These are phyloP conservation scores for Claviceps citrina DNA, from an alignment of 2,329 filamentous ascomycete species.

Conservation along the genomic window DNA sequence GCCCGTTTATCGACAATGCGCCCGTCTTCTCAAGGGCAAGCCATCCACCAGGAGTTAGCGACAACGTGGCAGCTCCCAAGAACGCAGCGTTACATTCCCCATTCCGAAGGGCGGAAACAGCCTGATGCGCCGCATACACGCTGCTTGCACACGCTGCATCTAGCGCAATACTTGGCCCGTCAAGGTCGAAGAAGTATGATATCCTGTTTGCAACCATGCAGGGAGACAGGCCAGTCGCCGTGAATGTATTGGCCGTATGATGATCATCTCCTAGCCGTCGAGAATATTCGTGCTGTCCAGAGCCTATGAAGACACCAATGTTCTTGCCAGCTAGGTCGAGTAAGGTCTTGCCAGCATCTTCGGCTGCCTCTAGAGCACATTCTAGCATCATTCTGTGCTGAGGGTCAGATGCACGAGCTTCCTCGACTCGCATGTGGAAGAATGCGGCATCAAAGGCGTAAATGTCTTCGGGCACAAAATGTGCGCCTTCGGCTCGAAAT, in stretches of 20 bases:
- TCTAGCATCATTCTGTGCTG: conserved; percentile 33
- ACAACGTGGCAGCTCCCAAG: conserved; percentile 9
- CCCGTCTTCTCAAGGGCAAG: conserved; percentile 4
- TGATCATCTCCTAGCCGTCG: neutral
- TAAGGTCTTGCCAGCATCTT: conserved; percentile 31
- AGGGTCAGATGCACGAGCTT: conserved; percentile 28
- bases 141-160: conserved; percentile 25
- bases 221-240: conserved; percentile 5
- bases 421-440: conserved; percentile 27
- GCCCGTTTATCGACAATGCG: conserved; percentile 14
- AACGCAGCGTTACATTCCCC: conserved; percentile 7
- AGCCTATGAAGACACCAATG: conserved; percentile 24
- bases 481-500: conserved; percentile 8
- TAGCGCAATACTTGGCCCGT: conserved; percentile 15
- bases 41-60: conserved; percentile 8
- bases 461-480: conserved; percentile 26
- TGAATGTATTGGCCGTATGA: neutral
- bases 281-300: conserved; percentile 2
- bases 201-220: conserved; percentile 9
- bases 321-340: conserved; percentile 27
- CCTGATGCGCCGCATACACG: conserved; percentile 19
- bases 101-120: conserved; percentile 8
- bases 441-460: conserved; percentile 30
- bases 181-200: conserved; percentile 10
- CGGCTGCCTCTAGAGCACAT: conserved; percentile 32